phyloP scores from a whole-genome alignment of 1,139 yeast species.

The Suhomyces guaymorum region DNA sequence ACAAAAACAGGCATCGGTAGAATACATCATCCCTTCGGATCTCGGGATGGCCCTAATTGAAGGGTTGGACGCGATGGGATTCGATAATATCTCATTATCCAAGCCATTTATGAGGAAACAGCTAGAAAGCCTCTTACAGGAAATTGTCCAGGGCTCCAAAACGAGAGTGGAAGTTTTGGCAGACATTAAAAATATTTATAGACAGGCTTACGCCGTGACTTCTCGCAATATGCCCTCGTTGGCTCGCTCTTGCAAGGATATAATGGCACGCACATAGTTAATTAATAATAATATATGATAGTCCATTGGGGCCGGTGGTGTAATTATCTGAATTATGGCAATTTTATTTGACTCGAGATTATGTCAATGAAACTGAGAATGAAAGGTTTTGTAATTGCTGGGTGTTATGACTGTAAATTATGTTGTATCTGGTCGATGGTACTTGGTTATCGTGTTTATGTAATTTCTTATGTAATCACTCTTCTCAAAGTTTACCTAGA shows the following conservation, averaged over 20 bases:
- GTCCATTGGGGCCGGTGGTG: too few species aligned
- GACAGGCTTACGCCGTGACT: constrained; percentile 54
- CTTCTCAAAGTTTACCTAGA: too few species aligned
- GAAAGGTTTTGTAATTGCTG: too few species aligned
- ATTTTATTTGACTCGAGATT: too few species aligned
- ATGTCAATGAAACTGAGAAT: too few species aligned
- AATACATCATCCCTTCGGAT: constrained; percentile 68
- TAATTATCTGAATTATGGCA: too few species aligned
- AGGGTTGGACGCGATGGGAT: constrained; percentile 80
- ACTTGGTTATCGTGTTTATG: too few species aligned
- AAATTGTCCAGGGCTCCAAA: constrained; percentile 65
- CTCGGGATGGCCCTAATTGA: constrained; percentile 87
- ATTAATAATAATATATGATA: too few species aligned
- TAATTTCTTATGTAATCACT: too few species aligned
- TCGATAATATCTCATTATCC: constrained; percentile 71
- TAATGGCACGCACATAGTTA: constrained; percentile 3
- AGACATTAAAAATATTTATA: constrained; percentile 60
- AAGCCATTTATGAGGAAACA: constrained; percentile 85
- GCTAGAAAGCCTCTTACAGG: constrained; percentile 66
- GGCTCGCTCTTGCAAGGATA: constrained; percentile 24
- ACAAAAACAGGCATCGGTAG: constrained; percentile 34
- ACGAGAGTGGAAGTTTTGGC: constrained; percentile 56
- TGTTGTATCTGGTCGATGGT: too few species aligned
- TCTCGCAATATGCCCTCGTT: constrained; percentile 34
- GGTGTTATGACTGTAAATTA: too few species aligned